Percentiles rank a stretch among this genome's conserved stretches.
Evolutionary conservation across 176 grass and related monocot species (phyloP).

Genomic region (Oryza longistaminata): DNA sequence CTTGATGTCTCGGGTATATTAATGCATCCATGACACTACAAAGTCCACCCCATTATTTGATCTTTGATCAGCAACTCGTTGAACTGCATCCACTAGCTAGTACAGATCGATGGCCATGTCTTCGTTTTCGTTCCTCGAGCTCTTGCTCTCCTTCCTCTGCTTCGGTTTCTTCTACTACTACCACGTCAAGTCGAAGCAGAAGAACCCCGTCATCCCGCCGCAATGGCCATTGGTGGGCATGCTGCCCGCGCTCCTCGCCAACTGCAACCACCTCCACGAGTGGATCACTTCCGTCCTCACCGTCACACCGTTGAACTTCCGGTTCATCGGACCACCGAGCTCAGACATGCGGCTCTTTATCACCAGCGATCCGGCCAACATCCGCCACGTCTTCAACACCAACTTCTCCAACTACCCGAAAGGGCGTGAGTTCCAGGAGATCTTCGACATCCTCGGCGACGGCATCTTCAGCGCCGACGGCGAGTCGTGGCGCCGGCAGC

Average conservation of each 20-base stretch:
- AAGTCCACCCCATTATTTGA: background rate
- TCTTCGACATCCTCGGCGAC: constrained; percentile 80
- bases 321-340: constrained; percentile 49
- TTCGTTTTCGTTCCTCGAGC: background rate
- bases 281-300: constrained; percentile 47
- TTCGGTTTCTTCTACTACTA: constrained; percentile 39
- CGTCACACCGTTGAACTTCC: constrained; percentile 48
- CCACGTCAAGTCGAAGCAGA: constrained; percentile 23
- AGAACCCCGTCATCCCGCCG: constrained; percentile 39
- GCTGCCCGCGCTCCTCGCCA: constrained; percentile 55
- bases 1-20: background rate
- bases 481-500: constrained; percentile 59
- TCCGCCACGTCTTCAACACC: constrained; percentile 76
- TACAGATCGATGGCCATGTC: background rate
- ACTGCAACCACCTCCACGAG: constrained; percentile 52
- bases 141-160: constrained; percentile 29
- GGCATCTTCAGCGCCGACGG: constrained; percentile 79
- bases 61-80: background rate
- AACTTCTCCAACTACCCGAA: constrained; percentile 80
- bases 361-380: constrained; percentile 61
- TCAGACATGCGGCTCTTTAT: constrained; percentile 54
- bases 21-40: background rate
- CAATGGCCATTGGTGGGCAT: constrained; percentile 76
- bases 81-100: background rate
- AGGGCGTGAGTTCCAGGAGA: constrained; percentile 67